phyloP scores from a whole-genome alignment of 2,329 filamentous ascomycete species.

The Grosmannia serpens region DNA sequence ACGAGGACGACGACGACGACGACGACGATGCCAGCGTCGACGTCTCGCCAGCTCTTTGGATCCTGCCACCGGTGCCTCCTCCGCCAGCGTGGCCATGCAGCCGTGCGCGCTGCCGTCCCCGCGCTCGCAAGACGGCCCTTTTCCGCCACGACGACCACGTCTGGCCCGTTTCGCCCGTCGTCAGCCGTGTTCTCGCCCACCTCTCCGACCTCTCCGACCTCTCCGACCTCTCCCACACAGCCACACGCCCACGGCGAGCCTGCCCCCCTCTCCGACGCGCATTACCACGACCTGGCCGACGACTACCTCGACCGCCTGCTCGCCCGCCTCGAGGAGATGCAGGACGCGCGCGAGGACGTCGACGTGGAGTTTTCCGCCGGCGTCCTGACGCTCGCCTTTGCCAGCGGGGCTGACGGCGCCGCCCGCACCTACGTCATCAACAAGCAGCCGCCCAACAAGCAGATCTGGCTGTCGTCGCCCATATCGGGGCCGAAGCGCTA shows the following conservation, averaged over 20 bases:
- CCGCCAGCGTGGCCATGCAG: background rate
- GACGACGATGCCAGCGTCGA: background rate
- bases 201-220: background rate
- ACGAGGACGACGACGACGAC: background rate
- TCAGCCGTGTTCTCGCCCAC: background rate
- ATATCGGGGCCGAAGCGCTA: conserved; percentile 86
- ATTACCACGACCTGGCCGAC: conserved; percentile 73
- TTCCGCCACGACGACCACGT: background rate
- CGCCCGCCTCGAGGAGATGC: conserved; percentile 55
- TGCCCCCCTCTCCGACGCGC: conserved; percentile 43
- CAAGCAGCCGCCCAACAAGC: conserved; percentile 96
- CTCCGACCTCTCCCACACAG: background rate
- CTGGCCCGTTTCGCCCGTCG: background rate
- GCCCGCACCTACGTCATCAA: conserved; percentile 86
- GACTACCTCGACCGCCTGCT: conserved; percentile 53
- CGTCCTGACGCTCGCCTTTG: conserved; percentile 10
- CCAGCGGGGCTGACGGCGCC: conserved; percentile 17
- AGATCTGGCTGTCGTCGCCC: conserved; percentile 92
- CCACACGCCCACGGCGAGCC: conserved; percentile 11
- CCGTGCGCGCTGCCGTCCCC: background rate
- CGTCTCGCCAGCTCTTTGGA: background rate
- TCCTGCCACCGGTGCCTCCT: background rate
- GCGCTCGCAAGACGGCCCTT: background rate
- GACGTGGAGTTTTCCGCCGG: conserved; percentile 69
- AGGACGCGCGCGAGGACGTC: conserved; percentile 62